Evolutionary conservation across 345 rosid species (phyloP).

Genomic region (Jatropha curcas): DNA sequence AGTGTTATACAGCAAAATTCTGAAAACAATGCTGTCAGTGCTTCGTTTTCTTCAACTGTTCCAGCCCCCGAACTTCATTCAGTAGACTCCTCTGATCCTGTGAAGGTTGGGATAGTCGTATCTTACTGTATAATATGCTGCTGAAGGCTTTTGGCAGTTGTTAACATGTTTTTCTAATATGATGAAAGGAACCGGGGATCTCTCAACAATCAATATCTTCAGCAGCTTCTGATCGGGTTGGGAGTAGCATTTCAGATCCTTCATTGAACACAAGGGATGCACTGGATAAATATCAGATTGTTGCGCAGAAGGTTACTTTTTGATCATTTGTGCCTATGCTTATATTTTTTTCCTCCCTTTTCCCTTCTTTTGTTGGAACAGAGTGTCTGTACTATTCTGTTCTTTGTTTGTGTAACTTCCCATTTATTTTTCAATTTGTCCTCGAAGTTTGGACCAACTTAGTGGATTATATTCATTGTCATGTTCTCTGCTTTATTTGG

Average conservation of each 20-base stretch:
- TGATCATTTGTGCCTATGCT: neutral
- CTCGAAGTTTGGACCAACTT: neutral
- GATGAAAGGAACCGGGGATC: constrained; percentile 47
- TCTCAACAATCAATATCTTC: constrained; percentile 52
- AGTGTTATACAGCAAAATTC: constrained; percentile 44
- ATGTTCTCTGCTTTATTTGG: neutral
- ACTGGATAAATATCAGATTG: constrained; percentile 79
- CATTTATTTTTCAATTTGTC: neutral
- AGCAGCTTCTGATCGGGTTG: constrained; percentile 60
- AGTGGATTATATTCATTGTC: neutral
- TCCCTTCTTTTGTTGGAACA: neutral
- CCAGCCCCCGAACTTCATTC: constrained; percentile 51
- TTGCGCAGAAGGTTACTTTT: constrained; percentile 71
- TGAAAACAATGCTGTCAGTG: constrained; percentile 46
- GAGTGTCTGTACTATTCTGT: neutral
- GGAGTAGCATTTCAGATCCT: constrained; percentile 59
- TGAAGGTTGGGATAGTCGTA: constrained; percentile 44
- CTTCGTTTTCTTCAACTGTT: constrained; percentile 48
- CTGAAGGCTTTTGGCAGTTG: neutral
- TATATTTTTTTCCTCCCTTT: neutral
- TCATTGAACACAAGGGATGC: constrained; percentile 85
- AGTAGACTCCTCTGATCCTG: constrained; percentile 45
- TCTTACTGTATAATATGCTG: constrained; percentile 12
- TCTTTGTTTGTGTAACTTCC: neutral
- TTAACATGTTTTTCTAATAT: constrained; percentile 20